Conservation (phyloP, 176 grass and related monocot species). For the Lolium rigidum region DNA sequence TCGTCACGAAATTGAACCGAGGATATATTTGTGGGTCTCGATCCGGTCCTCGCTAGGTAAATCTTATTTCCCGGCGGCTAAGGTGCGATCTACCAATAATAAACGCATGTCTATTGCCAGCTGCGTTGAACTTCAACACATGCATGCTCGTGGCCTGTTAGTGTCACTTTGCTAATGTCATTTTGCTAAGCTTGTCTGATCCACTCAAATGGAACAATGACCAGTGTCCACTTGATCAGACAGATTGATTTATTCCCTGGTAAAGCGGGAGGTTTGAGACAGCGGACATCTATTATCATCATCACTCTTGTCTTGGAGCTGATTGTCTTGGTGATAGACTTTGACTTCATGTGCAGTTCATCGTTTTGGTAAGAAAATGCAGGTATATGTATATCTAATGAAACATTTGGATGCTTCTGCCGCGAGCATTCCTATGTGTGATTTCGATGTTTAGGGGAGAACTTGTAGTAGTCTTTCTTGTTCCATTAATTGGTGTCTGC, state of each 20-base stretch:
- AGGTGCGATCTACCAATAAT: neutral
- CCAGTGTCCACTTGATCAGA: neutral
- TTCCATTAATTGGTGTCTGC: too few species aligned
- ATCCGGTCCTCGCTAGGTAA: neutral
- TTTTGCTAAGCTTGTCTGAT: neutral
- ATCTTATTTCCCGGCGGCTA: slow-evolving; percentile 3
- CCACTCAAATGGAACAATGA: neutral
- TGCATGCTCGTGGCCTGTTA: neutral
- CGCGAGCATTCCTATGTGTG: neutral
- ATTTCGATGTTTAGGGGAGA: too few species aligned
- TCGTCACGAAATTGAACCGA: neutral
- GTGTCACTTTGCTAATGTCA: neutral
- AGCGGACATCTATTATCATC: neutral
- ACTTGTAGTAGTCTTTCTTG: too few species aligned
- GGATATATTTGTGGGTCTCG: neutral
- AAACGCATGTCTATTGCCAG: neutral
- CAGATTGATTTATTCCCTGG: neutral
- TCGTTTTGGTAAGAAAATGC: neutral
- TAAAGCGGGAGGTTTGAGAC: neutral
- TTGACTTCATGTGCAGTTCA: neutral
- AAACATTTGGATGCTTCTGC: neutral
- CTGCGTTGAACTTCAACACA: neutral
- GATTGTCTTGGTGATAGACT: neutral
- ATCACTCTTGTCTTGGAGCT: neutral
- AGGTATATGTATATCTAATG: neutral